These are phyloP conservation scores for Brassica hybrid DNA, from an alignment of 441 rosid genomes.

Conservation along the genomic window DNA sequence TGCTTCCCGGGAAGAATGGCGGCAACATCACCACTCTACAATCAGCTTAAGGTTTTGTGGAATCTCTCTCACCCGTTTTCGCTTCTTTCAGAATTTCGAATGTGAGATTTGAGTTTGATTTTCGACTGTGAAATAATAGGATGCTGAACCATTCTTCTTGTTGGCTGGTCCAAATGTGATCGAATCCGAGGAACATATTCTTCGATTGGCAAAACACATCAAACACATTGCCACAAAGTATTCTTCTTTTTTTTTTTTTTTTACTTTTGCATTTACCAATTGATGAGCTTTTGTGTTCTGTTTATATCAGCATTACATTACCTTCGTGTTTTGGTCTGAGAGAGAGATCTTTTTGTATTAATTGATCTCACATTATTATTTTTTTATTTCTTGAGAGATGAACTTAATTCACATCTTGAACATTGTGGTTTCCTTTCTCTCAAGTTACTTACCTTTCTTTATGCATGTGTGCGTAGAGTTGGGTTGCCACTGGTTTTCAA, in stretches of 20 bases:
- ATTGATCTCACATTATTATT: not conserved
- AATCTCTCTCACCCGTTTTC: not conserved
- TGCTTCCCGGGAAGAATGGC: slow-evolving; percentile 20
- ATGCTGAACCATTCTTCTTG: slow-evolving; percentile 80
- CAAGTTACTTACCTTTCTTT: slow-evolving; percentile 1
- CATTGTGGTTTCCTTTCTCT: not conserved
- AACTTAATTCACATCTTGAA: not conserved
- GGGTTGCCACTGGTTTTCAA: slow-evolving; percentile 86
- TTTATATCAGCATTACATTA: slow-evolving; percentile 6
- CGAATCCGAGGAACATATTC: slow-evolving; percentile 86
- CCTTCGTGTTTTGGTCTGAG: not conserved
- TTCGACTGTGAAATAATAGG: slow-evolving; percentile 45
- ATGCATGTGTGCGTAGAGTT: slow-evolving; percentile 46
- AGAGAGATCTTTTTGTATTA: slow-evolving; percentile 16
- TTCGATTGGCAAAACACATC: slow-evolving; percentile 73
- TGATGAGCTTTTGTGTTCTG: not conserved
- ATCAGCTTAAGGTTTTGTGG: slow-evolving; percentile 64
- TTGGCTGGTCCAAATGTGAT: slow-evolving; percentile 95
- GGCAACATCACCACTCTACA: slow-evolving; percentile 57
- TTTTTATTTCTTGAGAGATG: not conserved
- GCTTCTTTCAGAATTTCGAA: not conserved
- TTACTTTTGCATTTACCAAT: not conserved
- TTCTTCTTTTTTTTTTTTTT: slow-evolving; percentile 17
- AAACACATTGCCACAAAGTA: slow-evolving; percentile 71
- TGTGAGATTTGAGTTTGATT: slow-evolving; percentile 18